These are phyloP conservation scores for Corniculantispora saksenae DNA, from an alignment of 2,329 filamentous ascomycete species.

Conservation along the genomic window DNA sequence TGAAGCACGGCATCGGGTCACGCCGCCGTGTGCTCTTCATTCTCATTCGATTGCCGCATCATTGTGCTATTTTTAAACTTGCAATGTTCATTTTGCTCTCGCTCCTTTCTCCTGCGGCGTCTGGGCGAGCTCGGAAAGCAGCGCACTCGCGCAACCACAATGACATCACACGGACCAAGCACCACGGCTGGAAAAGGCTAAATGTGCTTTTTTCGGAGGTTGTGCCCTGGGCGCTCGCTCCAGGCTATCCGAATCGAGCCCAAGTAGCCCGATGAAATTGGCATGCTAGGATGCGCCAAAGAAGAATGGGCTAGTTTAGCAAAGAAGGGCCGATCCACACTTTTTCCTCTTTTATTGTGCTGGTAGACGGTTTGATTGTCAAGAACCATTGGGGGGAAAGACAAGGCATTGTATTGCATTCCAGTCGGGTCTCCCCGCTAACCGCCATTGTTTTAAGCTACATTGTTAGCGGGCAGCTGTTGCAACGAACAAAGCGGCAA, in stretches of 20 bases:
- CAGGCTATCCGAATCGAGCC: not conserved
- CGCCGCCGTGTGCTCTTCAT: not conserved
- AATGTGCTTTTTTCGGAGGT: not conserved
- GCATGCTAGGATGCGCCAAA: not conserved
- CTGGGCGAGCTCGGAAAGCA: not conserved
- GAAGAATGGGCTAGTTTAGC: not conserved
- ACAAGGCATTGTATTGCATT: constrained; percentile 2
- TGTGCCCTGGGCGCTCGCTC: not conserved
- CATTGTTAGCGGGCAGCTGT: not conserved
- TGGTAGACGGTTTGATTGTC: not conserved
- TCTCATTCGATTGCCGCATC: not conserved
- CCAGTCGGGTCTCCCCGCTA: not conserved
- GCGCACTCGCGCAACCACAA: not conserved
- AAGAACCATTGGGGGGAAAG: not conserved
- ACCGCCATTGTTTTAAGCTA: not conserved
- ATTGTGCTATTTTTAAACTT: not conserved
- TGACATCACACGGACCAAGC: constrained; percentile 13
- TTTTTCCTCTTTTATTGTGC: not conserved
- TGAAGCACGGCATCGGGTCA: not conserved
- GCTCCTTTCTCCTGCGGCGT: not conserved
- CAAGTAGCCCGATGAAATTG: constrained; percentile 3
- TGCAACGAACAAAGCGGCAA: not conserved
- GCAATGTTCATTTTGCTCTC: not conserved
- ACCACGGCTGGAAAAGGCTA: not conserved
- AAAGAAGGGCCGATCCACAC: constrained; percentile 6